Conservation (phyloP, 2,329 filamentous ascomycete species). For the Trichophaea hybrida region DNA sequence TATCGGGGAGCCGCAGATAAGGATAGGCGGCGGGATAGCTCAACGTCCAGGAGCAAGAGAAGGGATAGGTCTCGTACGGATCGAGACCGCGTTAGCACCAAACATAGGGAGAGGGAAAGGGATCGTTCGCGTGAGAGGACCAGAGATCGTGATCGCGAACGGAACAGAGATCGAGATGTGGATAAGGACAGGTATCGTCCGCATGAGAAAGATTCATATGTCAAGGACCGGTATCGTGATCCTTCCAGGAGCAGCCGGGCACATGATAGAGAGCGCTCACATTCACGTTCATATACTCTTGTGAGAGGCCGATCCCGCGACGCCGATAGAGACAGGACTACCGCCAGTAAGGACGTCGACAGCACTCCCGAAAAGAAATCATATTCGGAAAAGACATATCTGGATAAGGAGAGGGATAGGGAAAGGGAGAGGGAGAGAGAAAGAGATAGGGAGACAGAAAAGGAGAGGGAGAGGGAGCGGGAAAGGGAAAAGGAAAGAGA, state of each 20-base stretch:
- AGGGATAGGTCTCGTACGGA: neutral
- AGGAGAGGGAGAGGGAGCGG: neutral
- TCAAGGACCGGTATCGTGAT: neutral
- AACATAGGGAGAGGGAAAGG: neutral
- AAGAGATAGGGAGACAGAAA: neutral
- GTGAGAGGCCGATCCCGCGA: neutral
- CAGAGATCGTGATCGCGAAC: neutral
- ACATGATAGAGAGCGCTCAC: neutral
- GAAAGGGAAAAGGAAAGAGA: neutral
- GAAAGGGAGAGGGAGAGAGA: neutral
- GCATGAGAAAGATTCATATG: neutral
- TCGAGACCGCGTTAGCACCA: neutral
- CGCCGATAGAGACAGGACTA: neutral
- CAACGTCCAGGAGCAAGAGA: neutral
- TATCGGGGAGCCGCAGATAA: neutral
- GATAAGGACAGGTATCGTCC: neutral
- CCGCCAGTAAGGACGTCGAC: neutral
- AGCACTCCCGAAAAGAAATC: neutral
- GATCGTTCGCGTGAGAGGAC: neutral
- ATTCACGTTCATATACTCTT: neutral
- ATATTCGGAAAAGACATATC: neutral
- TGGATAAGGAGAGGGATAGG: neutral
- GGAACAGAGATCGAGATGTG: neutral
- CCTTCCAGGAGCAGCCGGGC: neutral
- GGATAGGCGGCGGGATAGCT: neutral